A percentile compares a stretch with the other conserved stretches of the same genome.
phyloP scores from a whole-genome alignment of 495 filamentous ascomycete species.

The Pyronema domesticum region DNA sequence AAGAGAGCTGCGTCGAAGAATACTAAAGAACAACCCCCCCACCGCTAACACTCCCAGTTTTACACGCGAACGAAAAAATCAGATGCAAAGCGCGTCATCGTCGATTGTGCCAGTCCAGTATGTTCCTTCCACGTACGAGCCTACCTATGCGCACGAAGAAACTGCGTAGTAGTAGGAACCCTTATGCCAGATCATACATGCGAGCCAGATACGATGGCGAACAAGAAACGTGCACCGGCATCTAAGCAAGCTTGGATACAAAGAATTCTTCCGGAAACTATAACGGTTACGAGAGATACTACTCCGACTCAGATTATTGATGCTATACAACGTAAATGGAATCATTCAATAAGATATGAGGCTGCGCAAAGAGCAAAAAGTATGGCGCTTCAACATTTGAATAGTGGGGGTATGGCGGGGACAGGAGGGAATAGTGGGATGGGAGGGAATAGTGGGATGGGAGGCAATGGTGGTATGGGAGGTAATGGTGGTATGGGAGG shows the following conservation, averaged over 20 bases:
- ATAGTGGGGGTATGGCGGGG: too few species aligned
- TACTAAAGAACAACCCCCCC: too few species aligned
- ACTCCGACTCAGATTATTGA: constrained; percentile 5
- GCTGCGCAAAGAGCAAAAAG: constrained; percentile 2
- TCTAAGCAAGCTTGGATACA: constrained; percentile 4
- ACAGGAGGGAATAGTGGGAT: background rate
- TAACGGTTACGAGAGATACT: background rate
- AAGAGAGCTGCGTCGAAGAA: too few species aligned
- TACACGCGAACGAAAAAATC: constrained; percentile 3
- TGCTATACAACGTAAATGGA: constrained; percentile 2
- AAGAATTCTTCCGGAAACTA: constrained; percentile 3
- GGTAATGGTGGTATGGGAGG: background rate
- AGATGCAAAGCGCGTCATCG: constrained; percentile 2
- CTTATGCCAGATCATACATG: constrained; percentile 3
- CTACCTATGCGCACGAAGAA: background rate
- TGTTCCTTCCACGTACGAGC: constrained; percentile 1
- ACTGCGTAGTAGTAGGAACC: background rate
- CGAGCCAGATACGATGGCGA: background rate
- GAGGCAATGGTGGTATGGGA: background rate
- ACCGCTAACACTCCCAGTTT: background rate
- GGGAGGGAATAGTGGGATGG: background rate
- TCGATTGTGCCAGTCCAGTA: constrained; percentile 1
- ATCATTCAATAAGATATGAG: constrained; percentile 3
- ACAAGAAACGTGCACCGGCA: constrained; percentile 3
- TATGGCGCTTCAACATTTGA: background rate